A percentile compares a stretch with the other conserved stretches of the same genome.
phyloP scores from a whole-genome alignment of 805 yeast species.

The Wickerhamiella occidentalis region DNA sequence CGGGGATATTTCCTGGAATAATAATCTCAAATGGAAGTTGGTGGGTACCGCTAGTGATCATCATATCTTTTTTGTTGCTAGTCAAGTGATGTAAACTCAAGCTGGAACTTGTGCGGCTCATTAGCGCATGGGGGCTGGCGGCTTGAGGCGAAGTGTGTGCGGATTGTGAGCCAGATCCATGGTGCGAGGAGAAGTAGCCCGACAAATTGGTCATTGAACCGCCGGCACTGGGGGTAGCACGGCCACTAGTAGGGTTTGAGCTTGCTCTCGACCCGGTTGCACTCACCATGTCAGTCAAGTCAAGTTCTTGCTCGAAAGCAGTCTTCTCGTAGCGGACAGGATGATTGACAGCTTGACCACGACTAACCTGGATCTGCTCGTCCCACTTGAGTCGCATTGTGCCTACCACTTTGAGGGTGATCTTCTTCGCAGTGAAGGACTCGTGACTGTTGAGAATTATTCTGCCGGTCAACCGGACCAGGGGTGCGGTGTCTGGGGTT shows the following conservation, averaged over 20 bases:
- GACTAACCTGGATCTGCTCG: constrained; percentile 37
- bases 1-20: constrained; percentile 73
- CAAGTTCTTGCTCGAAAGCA: constrained; percentile 60
- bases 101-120: constrained; percentile 7
- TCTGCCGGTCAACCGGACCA: constrained; percentile 63
- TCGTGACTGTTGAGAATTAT: constrained; percentile 67
- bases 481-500: constrained; percentile 58
- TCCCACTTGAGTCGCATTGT: constrained; percentile 55
- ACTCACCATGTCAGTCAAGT: constrained; percentile 2
- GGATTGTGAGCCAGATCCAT: not conserved
- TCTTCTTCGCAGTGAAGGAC: constrained; percentile 53
- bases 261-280: constrained; percentile 7
- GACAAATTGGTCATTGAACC: constrained; percentile 24
- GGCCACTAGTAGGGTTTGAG: constrained; percentile 16
- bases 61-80: constrained; percentile 4
- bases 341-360: constrained; percentile 18
- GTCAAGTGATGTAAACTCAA: not conserved
- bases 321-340: constrained; percentile 39
- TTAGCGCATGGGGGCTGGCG: constrained; percentile 5
- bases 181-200: constrained; percentile 20
- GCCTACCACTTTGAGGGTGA: constrained; percentile 55
- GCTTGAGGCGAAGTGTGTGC: constrained; percentile 11
- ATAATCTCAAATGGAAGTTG: constrained; percentile 81
- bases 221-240: constrained; percentile 20
- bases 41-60: constrained; percentile 52